Percentiles rank a stretch among this genome's conserved stretches.
These are phyloP conservation scores for Candida silvicultrix DNA, from an alignment of 805 yeast genomes.

Conservation along the genomic window DNA sequence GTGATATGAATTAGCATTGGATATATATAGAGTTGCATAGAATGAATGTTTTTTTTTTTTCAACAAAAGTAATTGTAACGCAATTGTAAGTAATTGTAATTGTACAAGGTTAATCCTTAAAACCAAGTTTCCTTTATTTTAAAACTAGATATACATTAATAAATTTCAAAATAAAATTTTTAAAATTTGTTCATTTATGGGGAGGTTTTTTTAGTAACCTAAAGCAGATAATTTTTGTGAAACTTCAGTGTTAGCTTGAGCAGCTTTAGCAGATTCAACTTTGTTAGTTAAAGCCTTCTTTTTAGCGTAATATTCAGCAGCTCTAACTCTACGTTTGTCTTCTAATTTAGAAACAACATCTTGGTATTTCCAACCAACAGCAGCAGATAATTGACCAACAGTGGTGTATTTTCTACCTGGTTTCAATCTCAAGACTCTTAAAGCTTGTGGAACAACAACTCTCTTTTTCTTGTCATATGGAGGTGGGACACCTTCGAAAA, in stretches of 20 bases:
- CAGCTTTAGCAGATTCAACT: slow-evolving; percentile 77
- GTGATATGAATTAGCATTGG: neutral
- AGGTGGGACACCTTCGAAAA: slow-evolving; percentile 99
- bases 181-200: neutral
- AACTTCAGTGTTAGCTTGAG: slow-evolving; percentile 86
- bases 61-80: too few species aligned
- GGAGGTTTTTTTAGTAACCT: slow-evolving; percentile 73
- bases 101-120: neutral
- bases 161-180: neutral
- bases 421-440: slow-evolving; percentile 97
- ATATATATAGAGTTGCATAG: neutral
- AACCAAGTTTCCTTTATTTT: neutral
- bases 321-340: slow-evolving; percentile 98
- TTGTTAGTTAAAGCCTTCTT: slow-evolving; percentile 95
- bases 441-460: slow-evolving; percentile 99
- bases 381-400: slow-evolving; percentile 89
- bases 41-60: too few species aligned
- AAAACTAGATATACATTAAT: neutral
- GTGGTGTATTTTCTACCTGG: slow-evolving; percentile 99
- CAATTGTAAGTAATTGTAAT: too few species aligned
- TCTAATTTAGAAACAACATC: slow-evolving; percentile 95
- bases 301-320: slow-evolving; percentile 98
- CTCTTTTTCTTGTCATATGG: slow-evolving; percentile 99
- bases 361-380: slow-evolving; percentile 99
- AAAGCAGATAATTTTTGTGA: slow-evolving; percentile 91